Evolutionary conservation across 208 protist genomes (phyloP), one percentile per base, ranked within the genome.

Genomic region (Leishmania major): DNA sequence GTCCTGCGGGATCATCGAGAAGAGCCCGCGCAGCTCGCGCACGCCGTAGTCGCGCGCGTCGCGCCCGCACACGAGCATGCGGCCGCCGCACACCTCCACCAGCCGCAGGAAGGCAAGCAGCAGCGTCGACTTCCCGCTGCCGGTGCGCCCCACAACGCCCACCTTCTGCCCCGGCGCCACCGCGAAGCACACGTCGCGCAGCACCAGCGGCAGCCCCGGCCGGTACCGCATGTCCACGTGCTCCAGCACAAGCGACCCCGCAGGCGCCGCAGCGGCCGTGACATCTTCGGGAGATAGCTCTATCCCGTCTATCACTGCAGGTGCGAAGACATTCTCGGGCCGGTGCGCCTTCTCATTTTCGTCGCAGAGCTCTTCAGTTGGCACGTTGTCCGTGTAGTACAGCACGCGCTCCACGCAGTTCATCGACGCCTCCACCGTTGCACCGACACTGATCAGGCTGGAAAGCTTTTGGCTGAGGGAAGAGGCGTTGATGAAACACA

Each of bases 1-100:
- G 79, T 96, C 91, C 86, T 96, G 93, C 83, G 93, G 94, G 69
- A 97, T 93, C 89, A 96, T 93, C 43, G 92, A 89, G 80, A 96
- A 94, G n/a, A 89, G 83, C 64, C 81, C 86, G 28, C 93, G 91
- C 86, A 95, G 84, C 81, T 83, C 83, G 0, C 83, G 91, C 77
- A 90, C 67, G 53, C 66, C 72, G 77, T 90, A 91, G 53, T 78
- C 49, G 70, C 69, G 84, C 67, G 77, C 88, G 40, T 84, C 77
- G 53, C 78, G 78, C 22, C 88, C 90, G 74, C 80, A 82, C 53
- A 95, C 83, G 11, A 91, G 64, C 17, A 94, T 87, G 57, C 81
- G 81, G 70, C 93, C 93, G 31, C 87, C 78, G 92, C 89, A 47
- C 90, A 93, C 87, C 95, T 97, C 77, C n/a, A 76, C 72, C 72